Evolutionary conservation across 1,284 basidiomycete species (phyloP), one percentile per base, ranked within the genome.

Genomic region (Pulveroboletus sp.): DNA sequence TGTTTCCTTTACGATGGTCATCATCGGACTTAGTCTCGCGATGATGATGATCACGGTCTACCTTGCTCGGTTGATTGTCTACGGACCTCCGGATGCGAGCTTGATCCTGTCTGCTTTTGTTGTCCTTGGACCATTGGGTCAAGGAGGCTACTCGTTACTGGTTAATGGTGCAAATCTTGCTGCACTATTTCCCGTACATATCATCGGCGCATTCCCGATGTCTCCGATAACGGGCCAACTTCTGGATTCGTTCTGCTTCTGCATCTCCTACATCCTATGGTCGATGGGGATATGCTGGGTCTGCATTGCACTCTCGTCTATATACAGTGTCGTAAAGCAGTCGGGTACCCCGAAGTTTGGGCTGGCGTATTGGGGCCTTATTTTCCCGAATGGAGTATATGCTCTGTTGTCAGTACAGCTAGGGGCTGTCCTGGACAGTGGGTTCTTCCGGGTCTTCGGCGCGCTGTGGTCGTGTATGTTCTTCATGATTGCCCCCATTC

Each of bases 81-180:
- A 72, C 38, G 78, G 78, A 7, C 74, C 75, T 0, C 77, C 77
- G 35, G 75, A 76, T 2, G 66, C 72, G 4, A 72, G 68, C 38
- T 62, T 81, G 42, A 75, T 86, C 45, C 72, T 83, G 35, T 80
- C 78, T 43, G 74, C 78, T 4, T 85, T 87, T 68, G 74, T 74
- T 76, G 79, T 38, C 26, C 65, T 71, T 20, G 69, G 69, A 4
- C 72, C 69, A 3, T 52, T 74, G 33, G 71, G 72, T 10, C 86
- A 81, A 59, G 83, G 82, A 18, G 78, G 79, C 1, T 88, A 81
- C 67, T 82, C 81, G 0, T 70, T 87, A 36, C 72, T 87, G 9
- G 62, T 80, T 4, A 75, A 86, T 47, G 81, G 82, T 28, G 70
- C 74, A 36, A 72, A 77, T 52, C 70, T 81, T 17, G 73, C 74